Percentiles rank a stretch among this genome's conserved stretches.
Evolutionary conservation across 2,329 filamentous ascomycete species (phyloP).

Genomic region (Penicillium olsonii): DNA sequence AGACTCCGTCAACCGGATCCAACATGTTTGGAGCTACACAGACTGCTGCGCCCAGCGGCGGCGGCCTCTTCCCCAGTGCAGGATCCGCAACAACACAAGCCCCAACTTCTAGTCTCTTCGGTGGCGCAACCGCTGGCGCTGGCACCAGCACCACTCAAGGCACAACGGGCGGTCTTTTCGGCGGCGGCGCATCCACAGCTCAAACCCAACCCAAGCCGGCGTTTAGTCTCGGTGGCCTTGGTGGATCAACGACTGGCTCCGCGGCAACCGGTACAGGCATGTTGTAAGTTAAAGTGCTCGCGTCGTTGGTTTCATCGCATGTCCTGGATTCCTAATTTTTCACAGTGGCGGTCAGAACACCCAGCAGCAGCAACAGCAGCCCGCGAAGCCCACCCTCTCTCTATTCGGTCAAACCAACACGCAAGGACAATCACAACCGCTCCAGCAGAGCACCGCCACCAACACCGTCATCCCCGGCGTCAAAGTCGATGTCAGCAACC

Average conservation of each 20-base stretch:
- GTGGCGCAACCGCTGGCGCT: conserved; percentile 20
- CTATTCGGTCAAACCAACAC: conserved; percentile 40
- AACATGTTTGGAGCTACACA: conserved; percentile 38
- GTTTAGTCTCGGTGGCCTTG: conserved; percentile 21
- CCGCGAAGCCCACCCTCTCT: conserved; percentile 50
- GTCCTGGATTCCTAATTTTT: background rate
- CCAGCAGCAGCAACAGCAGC: conserved; percentile 38
- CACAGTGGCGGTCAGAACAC: conserved; percentile 27
- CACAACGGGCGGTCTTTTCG: conserved; percentile 14
- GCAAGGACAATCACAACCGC: conserved; percentile 28
- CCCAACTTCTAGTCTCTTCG: conserved; percentile 33
- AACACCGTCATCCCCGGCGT: conserved; percentile 63
- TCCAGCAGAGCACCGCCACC: conserved; percentile 35
- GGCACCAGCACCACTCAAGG: conserved; percentile 12
- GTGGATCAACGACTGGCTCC: background rate
- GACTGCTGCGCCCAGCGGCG: conserved; percentile 27
- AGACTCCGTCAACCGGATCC: conserved; percentile 30
- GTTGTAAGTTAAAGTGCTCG: background rate
- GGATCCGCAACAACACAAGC: conserved; percentile 33
- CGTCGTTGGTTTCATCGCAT: background rate
- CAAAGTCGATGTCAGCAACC: conserved; percentile 74
- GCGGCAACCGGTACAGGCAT: background rate
- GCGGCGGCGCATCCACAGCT: conserved; percentile 20
- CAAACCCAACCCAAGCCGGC: conserved; percentile 39
- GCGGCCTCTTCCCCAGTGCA: conserved; percentile 33